Conservation (phyloP, 495 filamentous ascomycete genomes). For the Lindgomyces ingoldianus region DNA sequence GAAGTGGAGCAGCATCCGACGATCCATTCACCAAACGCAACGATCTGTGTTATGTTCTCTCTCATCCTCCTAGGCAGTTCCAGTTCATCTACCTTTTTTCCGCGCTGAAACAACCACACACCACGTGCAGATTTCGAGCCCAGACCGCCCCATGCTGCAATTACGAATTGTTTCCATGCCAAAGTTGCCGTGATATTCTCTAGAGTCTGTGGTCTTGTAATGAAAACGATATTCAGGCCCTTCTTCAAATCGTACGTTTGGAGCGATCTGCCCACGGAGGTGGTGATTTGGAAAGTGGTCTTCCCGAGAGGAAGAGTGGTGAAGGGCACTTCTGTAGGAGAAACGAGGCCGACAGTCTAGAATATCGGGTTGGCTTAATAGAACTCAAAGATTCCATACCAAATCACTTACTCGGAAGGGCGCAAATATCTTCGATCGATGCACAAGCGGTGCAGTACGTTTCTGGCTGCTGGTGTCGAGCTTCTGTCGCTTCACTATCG, state of each 20-base stretch:
- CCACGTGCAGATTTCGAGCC: constrained; percentile 57
- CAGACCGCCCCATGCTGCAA: constrained; percentile 78
- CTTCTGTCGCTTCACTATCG: constrained; percentile 56
- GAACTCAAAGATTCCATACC: too few species aligned
- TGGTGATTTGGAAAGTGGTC: constrained; percentile 95
- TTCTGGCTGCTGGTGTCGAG: constrained; percentile 82
- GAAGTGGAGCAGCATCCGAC: constrained; percentile 73
- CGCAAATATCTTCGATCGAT: constrained; percentile 74
- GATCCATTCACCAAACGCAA: constrained; percentile 90
- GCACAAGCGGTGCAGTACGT: constrained; percentile 18
- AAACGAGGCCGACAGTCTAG: constrained; percentile 89
- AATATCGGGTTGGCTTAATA: too few species aligned
- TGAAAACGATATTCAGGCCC: constrained; percentile 87
- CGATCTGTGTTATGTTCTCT: constrained; percentile 72
- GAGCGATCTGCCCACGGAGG: constrained; percentile 81
- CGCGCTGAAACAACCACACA: constrained; percentile 92
- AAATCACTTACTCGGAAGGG: constrained; percentile 76
- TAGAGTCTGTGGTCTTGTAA: constrained; percentile 86
- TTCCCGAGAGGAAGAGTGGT: constrained; percentile 85
- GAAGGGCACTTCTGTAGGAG: constrained; percentile 85
- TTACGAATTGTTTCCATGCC: constrained; percentile 84
- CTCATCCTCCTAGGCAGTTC: constrained; percentile 59
- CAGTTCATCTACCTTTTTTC: constrained; percentile 79
- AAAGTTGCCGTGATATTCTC: constrained; percentile 78
- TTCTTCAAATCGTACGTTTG: constrained; percentile 92